Percentiles rank a stretch among this genome's conserved stretches.
phyloP scores from a whole-genome alignment of 495 filamentous ascomycete genomes.

The Aspergillus nidulans region DNA sequence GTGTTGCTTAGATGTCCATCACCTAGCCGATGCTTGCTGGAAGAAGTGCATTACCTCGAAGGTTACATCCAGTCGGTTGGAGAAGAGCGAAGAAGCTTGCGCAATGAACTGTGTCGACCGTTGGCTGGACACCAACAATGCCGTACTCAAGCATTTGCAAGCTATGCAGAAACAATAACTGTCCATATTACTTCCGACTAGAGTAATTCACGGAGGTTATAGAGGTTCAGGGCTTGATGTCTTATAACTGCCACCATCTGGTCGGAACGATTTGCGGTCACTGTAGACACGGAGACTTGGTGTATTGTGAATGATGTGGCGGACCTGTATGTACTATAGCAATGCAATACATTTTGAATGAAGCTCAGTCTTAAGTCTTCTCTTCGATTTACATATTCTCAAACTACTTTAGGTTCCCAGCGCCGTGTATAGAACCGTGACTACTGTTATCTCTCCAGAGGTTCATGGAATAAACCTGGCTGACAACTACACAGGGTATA shows the following conservation, averaged over 20 bases:
- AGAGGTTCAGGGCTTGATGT: not conserved
- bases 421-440: no score
- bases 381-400: not conserved
- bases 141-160: constrained; percentile 77
- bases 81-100: constrained; percentile 72
- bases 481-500: constrained; percentile 4
- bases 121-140: constrained; percentile 81
- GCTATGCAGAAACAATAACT: constrained; percentile 48
- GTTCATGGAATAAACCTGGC: not conserved
- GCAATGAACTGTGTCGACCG: constrained; percentile 88
- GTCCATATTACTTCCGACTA: not conserved
- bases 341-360: not conserved
- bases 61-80: constrained; percentile 62
- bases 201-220: not conserved
- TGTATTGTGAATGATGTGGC: not conserved
- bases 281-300: not conserved
- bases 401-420: not conserved
- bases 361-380: not conserved
- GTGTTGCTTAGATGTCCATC: constrained; percentile 51
- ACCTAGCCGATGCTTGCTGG: constrained; percentile 85
- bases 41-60: constrained; percentile 77
- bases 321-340: not conserved
- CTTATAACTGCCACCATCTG: not conserved
- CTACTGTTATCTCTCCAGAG: not conserved
- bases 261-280: not conserved